A percentile compares a stretch with the other conserved stretches of the same genome.
Evolutionary conservation across 129 eudicot genomes (phyloP).

Genomic region (Chrysanthemum lavandulifolium): DNA sequence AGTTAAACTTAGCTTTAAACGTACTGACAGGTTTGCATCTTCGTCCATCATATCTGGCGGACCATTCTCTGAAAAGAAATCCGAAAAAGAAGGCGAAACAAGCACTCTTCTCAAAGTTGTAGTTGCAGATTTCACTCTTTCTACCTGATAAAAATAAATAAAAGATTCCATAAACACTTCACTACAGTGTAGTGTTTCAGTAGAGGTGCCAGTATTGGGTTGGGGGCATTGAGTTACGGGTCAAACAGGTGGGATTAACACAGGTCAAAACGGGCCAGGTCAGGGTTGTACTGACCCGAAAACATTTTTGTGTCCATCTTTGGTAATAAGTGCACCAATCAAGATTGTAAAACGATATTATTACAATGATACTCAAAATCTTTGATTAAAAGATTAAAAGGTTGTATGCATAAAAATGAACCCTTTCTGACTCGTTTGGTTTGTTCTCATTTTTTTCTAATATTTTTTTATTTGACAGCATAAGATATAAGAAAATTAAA

Average conservation of each 20-base stretch:
- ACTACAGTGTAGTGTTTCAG: slow-evolving; percentile 7
- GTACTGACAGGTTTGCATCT: slow-evolving; percentile 80
- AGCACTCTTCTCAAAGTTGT: slow-evolving; percentile 72
- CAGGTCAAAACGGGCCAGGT: background rate
- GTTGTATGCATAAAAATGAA: background rate
- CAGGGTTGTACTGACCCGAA: background rate
- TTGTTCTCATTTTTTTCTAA: background rate
- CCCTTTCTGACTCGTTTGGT: background rate
- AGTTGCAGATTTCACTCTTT: slow-evolving; percentile 78
- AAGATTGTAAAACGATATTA: background rate
- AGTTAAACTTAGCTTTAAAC: slow-evolving; percentile 70
- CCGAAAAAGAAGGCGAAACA: slow-evolving; percentile 78
- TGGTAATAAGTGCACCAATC: background rate
- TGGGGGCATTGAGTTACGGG: no score
- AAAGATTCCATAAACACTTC: slow-evolving; percentile 16
- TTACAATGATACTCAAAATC: background rate
- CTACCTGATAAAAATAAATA: slow-evolving; percentile 46
- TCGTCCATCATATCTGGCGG: slow-evolving; percentile 90
- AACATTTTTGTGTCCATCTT: slow-evolving; percentile 1
- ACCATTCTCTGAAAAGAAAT: slow-evolving; percentile 64
- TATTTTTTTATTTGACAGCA: background rate
- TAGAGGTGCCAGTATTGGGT: background rate
- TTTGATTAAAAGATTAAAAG: background rate
- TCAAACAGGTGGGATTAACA: background rate
- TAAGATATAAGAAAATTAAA: background rate